Conservation (phyloP, 139 green algal species). For the Chlamydomonas incerta region DNA sequence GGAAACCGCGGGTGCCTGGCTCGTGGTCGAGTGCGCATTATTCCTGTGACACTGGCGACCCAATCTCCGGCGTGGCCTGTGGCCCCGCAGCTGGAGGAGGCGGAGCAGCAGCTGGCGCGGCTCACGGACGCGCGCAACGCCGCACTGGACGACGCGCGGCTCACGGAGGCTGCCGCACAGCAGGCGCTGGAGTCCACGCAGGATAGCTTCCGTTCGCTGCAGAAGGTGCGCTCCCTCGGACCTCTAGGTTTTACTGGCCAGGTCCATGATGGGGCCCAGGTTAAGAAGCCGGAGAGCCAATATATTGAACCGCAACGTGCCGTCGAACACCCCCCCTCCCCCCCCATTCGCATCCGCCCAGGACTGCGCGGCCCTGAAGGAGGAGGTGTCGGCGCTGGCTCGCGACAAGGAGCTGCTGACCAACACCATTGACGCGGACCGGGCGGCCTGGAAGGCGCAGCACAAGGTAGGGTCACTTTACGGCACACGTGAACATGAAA, state of each 20-base stretch:
- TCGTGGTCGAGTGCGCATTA: too few relatives aligned
- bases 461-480: constrained; percentile 1
- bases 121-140: neutral
- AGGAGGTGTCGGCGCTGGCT: constrained; percentile 18
- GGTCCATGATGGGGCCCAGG: too few relatives aligned
- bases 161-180: constrained; percentile 20
- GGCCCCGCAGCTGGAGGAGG: constrained; percentile 18
- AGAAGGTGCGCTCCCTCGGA: constrained; percentile 1
- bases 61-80: too few relatives aligned
- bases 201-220: constrained; percentile 12
- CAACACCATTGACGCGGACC: constrained; percentile 3
- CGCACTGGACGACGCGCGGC: constrained; percentile 32
- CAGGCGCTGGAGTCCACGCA: constrained; percentile 21
- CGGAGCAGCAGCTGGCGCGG: constrained; percentile 20
- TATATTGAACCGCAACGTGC: too few relatives aligned
- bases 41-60: too few relatives aligned
- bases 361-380: constrained; percentile 11
- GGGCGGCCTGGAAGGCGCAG: constrained; percentile 9
- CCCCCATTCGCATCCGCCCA: neutral
- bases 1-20: too few relatives aligned
- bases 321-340: too few relatives aligned
- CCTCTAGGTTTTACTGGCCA: too few relatives aligned
- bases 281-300: too few relatives aligned
- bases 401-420: constrained; percentile 14
- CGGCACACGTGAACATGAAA: too few relatives aligned